phyloP scores from a whole-genome alignment of 2,329 filamentous ascomycete genomes.

The Claviceps citrina region DNA sequence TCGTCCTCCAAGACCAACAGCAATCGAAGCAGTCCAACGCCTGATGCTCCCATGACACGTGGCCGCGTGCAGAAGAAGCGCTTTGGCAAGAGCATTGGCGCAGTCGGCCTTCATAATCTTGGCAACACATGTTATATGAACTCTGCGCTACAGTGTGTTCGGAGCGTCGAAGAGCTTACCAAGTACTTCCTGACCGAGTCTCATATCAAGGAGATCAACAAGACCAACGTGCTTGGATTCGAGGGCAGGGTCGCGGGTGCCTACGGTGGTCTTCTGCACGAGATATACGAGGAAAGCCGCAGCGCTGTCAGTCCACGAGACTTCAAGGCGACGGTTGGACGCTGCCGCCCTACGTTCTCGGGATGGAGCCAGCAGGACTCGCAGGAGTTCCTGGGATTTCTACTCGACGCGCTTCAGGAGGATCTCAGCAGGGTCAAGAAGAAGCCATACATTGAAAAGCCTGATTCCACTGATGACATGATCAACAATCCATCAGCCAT shows the following conservation, averaged over 20 bases:
- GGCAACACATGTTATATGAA: conserved; percentile 99
- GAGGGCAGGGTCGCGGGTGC: conserved; percentile 73
- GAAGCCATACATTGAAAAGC: conserved; percentile 95
- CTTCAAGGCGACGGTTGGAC: conserved; percentile 72
- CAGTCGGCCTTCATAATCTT: conserved; percentile 72
- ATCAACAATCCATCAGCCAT: conserved; percentile 70
- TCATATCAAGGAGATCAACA: conserved; percentile 70
- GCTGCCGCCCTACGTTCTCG: conserved; percentile 71
- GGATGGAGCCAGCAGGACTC: conserved; percentile 95
- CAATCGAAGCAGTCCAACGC: conserved; percentile 52
- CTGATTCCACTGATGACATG: conserved; percentile 94
- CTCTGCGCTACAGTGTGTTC: conserved; percentile 84
- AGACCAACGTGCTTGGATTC: conserved; percentile 70
- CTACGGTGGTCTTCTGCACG: conserved; percentile 60
- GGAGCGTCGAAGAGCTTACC: conserved; percentile 83
- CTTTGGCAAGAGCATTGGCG: conserved; percentile 55
- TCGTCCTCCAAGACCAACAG: conserved; percentile 27
- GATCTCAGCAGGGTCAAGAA: conserved; percentile 86
- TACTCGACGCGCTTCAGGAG: conserved; percentile 88
- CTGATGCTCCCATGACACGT: conserved; percentile 47
- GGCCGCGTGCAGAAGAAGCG: conserved; percentile 56
- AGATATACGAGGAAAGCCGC: conserved; percentile 59
- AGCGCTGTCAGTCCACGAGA: conserved; percentile 61
- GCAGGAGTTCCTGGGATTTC: conserved; percentile 88
- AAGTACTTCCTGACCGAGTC: conserved; percentile 71